Base-by-base conservation (phyloP, 176 grass and related monocot genomes). In the Luzula sylvatica region DNA sequence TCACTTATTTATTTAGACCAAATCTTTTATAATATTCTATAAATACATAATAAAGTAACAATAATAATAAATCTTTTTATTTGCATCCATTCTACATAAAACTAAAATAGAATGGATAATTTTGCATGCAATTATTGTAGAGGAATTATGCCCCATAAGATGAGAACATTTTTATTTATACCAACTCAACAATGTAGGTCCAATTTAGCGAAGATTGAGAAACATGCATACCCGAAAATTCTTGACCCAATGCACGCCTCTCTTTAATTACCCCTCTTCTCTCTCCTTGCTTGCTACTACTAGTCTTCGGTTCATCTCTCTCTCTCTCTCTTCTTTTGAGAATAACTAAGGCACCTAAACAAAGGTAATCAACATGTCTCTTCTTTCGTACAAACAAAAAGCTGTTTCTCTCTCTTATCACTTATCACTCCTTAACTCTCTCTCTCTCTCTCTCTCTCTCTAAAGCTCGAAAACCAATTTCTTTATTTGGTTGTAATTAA, bases 251-350 rank as follows among this genome's bases (percentile, higher is more conserved):
- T 62, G 56, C 58, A 7, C 15, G 7, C 58, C 25, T 7, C 60
- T 48, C 42, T 64, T 64, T 64, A 64, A 30, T 48, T 64, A 64
- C 7, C 25, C 19, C 59, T 7, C 7, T 48, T 67, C 49, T 28
- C 48, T 42, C 49, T 24, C 47, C 20, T 50, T 23, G 17, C 46
- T 58, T 45, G 23, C 38, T 57, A 26, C 50, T 15, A 35, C 7
- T 42, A 12, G 19, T 59, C 15, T 3, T 21, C 26, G 2, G 60
- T 15, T 3, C 38, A 7, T 38, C 20, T 55, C 26, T 25, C 11
- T 61, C 58, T 46, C 23, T 52, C 70, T 78, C 83, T 75, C 78
- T 78, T 58, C 78, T 87, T 78, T 87, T 39, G 65, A 82, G 78
- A 64, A 50, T 74, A 78, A 78, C 74, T 78, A 55, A 75, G 72